These are phyloP conservation scores for Pestalotiopsis sp. DNA, from an alignment of 2,329 filamentous ascomycete genomes.

Conservation along the genomic window DNA sequence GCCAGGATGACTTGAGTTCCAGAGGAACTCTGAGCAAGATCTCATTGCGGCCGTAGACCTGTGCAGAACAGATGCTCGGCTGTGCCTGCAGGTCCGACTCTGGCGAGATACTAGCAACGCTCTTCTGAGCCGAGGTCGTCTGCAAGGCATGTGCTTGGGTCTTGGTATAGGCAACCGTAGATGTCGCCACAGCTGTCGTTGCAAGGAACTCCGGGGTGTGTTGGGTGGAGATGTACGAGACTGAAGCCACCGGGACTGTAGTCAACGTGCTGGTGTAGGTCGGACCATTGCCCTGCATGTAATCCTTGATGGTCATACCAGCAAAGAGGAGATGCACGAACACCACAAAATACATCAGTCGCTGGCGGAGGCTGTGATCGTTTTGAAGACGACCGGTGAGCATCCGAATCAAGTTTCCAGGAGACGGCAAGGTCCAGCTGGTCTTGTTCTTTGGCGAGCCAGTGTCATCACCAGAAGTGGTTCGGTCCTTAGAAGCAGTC, in stretches of 20 bases:
- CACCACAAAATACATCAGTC: background rate
- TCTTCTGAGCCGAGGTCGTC: constrained; percentile 31
- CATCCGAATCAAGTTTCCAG: background rate
- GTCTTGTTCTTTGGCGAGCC: background rate
- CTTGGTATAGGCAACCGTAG: constrained; percentile 29
- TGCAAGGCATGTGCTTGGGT: constrained; percentile 30
- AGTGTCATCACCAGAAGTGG: background rate
- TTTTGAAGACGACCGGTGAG: background rate
- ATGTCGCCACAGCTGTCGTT: constrained; percentile 21
- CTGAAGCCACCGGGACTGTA: constrained; percentile 32
- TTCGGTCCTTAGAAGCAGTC: background rate
- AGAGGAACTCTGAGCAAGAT: constrained; percentile 55
- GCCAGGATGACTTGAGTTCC: constrained; percentile 52
- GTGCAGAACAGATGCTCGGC: constrained; percentile 44
- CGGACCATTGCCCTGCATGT: constrained; percentile 2
- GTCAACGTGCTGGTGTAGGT: constrained; percentile 22
- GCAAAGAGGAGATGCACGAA: background rate
- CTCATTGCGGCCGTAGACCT: constrained; percentile 46
- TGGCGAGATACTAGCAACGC: constrained; percentile 27
- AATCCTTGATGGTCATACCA: background rate
- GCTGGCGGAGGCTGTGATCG: background rate
- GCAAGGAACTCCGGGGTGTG: constrained; percentile 21
- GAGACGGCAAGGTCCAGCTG: background rate
- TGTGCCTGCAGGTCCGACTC: constrained; percentile 21
- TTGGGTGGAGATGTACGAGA: constrained; percentile 24